These are phyloP conservation scores for Cladophialophora chaetospira DNA, from an alignment of 2,329 filamentous ascomycete genomes.

Conservation along the genomic window DNA sequence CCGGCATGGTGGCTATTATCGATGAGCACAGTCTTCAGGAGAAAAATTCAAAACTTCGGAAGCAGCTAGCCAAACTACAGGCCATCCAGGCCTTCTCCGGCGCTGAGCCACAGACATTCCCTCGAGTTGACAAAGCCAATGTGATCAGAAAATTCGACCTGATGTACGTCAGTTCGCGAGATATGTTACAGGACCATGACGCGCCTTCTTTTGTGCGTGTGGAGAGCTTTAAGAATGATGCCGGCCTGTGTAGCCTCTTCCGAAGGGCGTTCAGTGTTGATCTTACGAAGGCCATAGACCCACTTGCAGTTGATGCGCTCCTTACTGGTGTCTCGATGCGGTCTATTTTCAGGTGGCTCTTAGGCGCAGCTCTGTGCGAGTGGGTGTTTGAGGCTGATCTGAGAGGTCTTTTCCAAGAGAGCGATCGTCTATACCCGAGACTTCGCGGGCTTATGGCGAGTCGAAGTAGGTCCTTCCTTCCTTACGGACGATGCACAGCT, in stretches of 20 bases:
- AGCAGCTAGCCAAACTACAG: not conserved
- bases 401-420: constrained; percentile 7
- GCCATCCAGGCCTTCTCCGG: not conserved
- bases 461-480: not conserved
- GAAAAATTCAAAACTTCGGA: not conserved
- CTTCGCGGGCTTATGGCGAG: not conserved
- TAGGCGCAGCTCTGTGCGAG: constrained; percentile 4
- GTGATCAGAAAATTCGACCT: not conserved
- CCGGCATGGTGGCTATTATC: not conserved
- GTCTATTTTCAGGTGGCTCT: not conserved
- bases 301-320: not conserved
- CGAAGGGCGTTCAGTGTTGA: not conserved
- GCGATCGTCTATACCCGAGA: constrained; percentile 3
- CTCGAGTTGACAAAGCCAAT: not conserved
- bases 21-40: not conserved
- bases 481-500: not conserved
- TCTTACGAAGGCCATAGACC: not conserved
- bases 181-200: not conserved
- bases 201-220: not conserved
- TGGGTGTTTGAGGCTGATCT: constrained; percentile 16
- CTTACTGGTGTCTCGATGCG: not conserved
- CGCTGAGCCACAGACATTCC: not conserved
- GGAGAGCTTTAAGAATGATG: not conserved
- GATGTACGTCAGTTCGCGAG: not conserved
- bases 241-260: not conserved